Evolutionary conservation across 1,284 basidiomycete genomes (phyloP).

Genomic region (Farysia itapuensis): DNA sequence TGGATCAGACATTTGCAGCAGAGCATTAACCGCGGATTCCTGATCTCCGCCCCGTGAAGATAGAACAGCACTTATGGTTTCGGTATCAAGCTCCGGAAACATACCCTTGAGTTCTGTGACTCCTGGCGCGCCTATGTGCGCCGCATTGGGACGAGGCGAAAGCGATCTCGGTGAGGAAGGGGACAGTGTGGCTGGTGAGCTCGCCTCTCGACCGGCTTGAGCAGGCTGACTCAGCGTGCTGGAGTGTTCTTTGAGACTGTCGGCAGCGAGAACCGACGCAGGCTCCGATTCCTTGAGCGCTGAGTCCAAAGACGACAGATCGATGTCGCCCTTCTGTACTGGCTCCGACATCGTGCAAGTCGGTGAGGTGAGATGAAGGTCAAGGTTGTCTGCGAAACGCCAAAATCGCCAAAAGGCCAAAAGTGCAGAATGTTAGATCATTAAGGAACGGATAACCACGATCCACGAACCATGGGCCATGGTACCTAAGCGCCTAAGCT

Average conservation of each 20-base stretch:
- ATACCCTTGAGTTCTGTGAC: slow-evolving; percentile 41
- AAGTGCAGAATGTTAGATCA: no score
- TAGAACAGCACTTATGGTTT: slow-evolving; percentile 44
- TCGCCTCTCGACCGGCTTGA: background rate
- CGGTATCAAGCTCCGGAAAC: slow-evolving; percentile 48
- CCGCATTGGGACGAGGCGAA: slow-evolving; percentile 10
- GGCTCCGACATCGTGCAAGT: slow-evolving; percentile 27
- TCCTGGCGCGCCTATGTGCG: slow-evolving; percentile 6
- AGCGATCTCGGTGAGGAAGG: slow-evolving; percentile 31
- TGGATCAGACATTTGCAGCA: slow-evolving; percentile 51
- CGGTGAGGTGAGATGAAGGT: no score
- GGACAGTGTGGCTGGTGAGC: slow-evolving; percentile 30
- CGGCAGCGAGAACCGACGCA: slow-evolving; percentile 14
- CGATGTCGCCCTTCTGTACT: slow-evolving; percentile 29
- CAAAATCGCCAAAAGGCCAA: no score
- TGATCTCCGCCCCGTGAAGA: slow-evolving; percentile 40
- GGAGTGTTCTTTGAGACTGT: slow-evolving; percentile 17
- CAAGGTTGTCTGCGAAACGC: no score
- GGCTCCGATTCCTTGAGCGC: slow-evolving; percentile 27
- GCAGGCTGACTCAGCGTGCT: slow-evolving; percentile 26
- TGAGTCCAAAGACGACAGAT: slow-evolving; percentile 25
- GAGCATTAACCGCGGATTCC: slow-evolving; percentile 44
- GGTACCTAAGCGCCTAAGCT: no score
- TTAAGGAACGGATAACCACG: no score
- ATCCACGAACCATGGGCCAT: no score